These are phyloP conservation scores for Knufia petricola DNA, from an alignment of 2,329 filamentous ascomycete genomes.

Conservation along the genomic window DNA sequence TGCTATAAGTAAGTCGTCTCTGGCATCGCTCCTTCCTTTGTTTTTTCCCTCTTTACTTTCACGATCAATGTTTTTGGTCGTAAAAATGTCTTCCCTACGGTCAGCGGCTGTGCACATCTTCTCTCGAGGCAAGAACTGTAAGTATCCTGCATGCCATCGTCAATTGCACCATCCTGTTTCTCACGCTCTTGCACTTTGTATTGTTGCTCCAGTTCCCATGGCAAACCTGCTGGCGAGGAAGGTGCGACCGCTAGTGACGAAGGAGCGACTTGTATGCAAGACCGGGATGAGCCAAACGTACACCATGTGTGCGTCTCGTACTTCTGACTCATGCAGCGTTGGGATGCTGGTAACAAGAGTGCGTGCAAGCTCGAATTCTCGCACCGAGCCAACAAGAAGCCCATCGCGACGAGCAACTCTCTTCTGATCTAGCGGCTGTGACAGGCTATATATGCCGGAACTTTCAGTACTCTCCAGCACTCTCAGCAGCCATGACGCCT, in stretches of 20 bases:
- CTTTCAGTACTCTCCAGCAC: too few species aligned
- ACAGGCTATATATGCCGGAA: too few species aligned
- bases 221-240: not conserved
- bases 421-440: too few species aligned
- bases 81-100: not conserved
- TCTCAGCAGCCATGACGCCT: too few species aligned
- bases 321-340: too few species aligned
- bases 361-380: too few species aligned
- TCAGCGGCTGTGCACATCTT: not conserved
- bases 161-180: not conserved
- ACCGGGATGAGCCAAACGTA: too few species aligned
- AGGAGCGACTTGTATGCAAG: too few species aligned
- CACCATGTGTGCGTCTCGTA: too few species aligned
- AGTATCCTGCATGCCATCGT: not conserved
- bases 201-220: not conserved
- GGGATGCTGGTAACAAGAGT: too few species aligned
- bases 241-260: not conserved
- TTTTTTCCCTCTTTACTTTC: not conserved
- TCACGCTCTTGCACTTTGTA: not conserved
- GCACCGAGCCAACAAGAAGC: too few species aligned
- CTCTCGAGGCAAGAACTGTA: not conserved
- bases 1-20: slow-evolving; percentile 2
- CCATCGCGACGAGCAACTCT: too few species aligned
- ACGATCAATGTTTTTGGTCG: not conserved
- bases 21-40: not conserved